Evolutionary conservation across 352 stramenopile species (phyloP).

Genomic region (Phytophthora melonis): DNA sequence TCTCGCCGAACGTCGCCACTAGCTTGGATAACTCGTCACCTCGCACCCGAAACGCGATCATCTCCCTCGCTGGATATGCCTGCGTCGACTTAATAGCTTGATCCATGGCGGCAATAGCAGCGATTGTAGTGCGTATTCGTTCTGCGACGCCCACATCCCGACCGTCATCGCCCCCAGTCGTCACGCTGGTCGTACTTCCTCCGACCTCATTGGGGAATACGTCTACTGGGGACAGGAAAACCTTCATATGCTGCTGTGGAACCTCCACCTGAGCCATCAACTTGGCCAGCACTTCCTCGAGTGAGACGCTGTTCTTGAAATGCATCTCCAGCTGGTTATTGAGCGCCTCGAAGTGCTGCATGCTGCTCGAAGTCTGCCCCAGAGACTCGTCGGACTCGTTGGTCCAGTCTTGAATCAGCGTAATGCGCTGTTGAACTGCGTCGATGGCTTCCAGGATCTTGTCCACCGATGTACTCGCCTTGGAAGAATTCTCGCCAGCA

Average conservation of each 20-base stretch:
- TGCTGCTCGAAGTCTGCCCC: conserved; percentile 67
- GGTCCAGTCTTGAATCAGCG: conserved; percentile 63
- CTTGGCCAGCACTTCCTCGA: conserved; percentile 61
- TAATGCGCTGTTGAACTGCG: conserved; percentile 53
- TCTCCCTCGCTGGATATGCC: conserved; percentile 69
- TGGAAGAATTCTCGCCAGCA: background rate
- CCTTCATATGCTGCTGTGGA: conserved; percentile 57
- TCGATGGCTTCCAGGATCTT: conserved; percentile 70
- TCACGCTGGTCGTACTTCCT: conserved; percentile 13
- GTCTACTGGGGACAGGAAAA: conserved; percentile 57
- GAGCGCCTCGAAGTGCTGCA: conserved; percentile 80
- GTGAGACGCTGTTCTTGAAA: conserved; percentile 81
- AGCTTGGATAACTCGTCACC: conserved; percentile 66
- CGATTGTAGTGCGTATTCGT: conserved; percentile 46
- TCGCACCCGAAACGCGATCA: conserved; percentile 63
- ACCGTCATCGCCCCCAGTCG: conserved; percentile 3
- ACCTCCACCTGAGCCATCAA: conserved; percentile 68
- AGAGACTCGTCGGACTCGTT: conserved; percentile 69
- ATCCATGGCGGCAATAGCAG: conserved; percentile 57
- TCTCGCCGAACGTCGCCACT: conserved; percentile 57
- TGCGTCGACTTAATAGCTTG: conserved; percentile 67
- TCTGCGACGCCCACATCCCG: conserved; percentile 38
- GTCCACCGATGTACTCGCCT: conserved; percentile 52
- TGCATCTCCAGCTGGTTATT: conserved; percentile 86
- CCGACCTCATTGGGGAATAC: conserved; percentile 60